Evolutionary conservation across 352 stramenopile genomes (phyloP).

Genomic region (Phytophthora pluvialis): DNA sequence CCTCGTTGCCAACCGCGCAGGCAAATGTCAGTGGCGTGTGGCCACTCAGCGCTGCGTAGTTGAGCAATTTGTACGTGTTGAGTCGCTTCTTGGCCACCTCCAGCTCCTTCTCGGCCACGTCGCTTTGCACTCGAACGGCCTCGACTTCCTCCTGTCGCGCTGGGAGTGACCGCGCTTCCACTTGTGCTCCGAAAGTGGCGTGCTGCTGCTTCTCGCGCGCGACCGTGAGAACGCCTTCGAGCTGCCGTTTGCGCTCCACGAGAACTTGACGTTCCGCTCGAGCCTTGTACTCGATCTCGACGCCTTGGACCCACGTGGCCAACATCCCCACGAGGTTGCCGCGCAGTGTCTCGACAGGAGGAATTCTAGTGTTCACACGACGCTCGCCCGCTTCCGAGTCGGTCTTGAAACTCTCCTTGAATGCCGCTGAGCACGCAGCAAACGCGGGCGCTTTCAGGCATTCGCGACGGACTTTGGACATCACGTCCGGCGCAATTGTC

Average conservation of each 20-base stretch:
- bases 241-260: conserved; percentile 54
- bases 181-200: conserved; percentile 64
- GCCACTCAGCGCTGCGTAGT: conserved; percentile 63
- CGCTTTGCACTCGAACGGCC: conserved; percentile 28
- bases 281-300: conserved; percentile 83
- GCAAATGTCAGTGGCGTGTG: conserved; percentile 80
- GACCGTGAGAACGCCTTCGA: conserved; percentile 45
- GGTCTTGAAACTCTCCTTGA: conserved; percentile 24
- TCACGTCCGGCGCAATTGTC: conserved; percentile 62
- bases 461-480: conserved; percentile 80
- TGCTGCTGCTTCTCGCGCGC: conserved; percentile 48
- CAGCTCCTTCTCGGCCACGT: conserved; percentile 48
- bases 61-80: conserved; percentile 55
- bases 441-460: conserved; percentile 64
- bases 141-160: conserved; percentile 72
- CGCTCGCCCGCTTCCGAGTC: conserved; percentile 12
- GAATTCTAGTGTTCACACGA: conserved; percentile 33
- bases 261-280: conserved; percentile 58
- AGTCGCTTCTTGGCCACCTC: conserved; percentile 53
- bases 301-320: conserved; percentile 73
- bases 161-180: conserved; percentile 66
- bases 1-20: conserved; percentile 71
- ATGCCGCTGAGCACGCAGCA: conserved; percentile 30
- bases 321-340: conserved; percentile 61
- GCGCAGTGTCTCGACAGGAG: conserved; percentile 41